Evolutionary conservation across 257 asterid genomes (phyloP).

Genomic region (Penstemon davidsonii): DNA sequence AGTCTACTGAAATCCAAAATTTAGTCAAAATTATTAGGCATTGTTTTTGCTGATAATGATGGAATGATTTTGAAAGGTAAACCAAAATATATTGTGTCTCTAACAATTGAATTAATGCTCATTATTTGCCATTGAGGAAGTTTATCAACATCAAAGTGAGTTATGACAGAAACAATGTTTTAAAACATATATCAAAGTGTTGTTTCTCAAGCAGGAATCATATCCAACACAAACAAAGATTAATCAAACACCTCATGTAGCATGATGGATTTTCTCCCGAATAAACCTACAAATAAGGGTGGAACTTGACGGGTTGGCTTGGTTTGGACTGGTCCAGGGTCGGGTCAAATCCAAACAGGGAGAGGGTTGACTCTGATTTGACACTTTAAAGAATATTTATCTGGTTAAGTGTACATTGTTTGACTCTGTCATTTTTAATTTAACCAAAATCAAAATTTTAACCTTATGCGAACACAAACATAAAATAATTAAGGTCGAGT

Average conservation of each 20-base stretch:
- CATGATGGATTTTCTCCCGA: neutral
- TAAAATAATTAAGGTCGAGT: too few species aligned
- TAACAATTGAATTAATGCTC: neutral
- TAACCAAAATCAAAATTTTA: too few species aligned
- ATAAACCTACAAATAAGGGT: neutral
- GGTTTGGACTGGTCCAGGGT: too few species aligned
- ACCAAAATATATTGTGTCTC: neutral
- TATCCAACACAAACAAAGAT: neutral
- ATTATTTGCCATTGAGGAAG: neutral
- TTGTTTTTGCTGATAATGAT: slow-evolving; percentile 27
- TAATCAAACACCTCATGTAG: neutral
- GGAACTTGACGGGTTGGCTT: too few species aligned
- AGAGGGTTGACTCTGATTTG: neutral
- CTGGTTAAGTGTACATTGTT: too few species aligned
- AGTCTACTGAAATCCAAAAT: slow-evolving; percentile 19
- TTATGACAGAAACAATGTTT: slow-evolving; percentile 25
- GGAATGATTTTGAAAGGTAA: slow-evolving; percentile 27
- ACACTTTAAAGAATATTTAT: too few species aligned
- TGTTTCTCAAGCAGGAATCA: neutral
- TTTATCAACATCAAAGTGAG: neutral
- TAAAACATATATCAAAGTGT: neutral
- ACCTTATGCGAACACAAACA: too few species aligned
- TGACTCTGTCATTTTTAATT: neutral
- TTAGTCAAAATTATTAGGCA: slow-evolving; percentile 18
- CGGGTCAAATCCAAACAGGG: too few species aligned